phyloP scores from a whole-genome alignment of 225 moss, liverwort and hornwort species.

The Bryum argenteum region DNA sequence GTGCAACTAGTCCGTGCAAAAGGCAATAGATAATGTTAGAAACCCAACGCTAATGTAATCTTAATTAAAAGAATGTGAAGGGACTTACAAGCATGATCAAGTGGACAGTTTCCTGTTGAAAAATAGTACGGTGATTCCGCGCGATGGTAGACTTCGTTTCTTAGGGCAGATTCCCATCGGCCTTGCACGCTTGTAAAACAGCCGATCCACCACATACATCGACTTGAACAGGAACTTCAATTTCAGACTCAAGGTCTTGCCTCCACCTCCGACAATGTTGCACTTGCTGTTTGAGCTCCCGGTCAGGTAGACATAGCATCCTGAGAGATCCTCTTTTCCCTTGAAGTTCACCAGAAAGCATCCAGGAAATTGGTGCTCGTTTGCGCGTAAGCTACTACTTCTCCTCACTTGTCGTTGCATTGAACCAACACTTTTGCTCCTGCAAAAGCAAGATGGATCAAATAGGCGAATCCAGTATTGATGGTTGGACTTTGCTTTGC shows the following conservation, averaged over 20 bases:
- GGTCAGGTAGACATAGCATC: slow-evolving; percentile 56
- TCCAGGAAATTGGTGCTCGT: slow-evolving; percentile 64
- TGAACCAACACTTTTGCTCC: slow-evolving; percentile 67
- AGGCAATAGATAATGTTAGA: not conserved
- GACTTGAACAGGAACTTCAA: slow-evolving; percentile 71
- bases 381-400: slow-evolving; percentile 46
- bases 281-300: slow-evolving; percentile 66
- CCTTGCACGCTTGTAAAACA: slow-evolving; percentile 64
- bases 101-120: slow-evolving; percentile 71
- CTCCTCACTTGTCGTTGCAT: slow-evolving; percentile 54
- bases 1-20: slow-evolving; percentile 67
- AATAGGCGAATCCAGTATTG: not conserved
- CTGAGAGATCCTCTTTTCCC: slow-evolving; percentile 58
- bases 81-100: slow-evolving; percentile 62
- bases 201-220: slow-evolving; percentile 69
- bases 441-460: slow-evolving; percentile 21
- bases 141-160: slow-evolving; percentile 7
- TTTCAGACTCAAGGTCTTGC: slow-evolving; percentile 55
- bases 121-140: slow-evolving; percentile 45
- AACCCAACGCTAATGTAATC: not conserved
- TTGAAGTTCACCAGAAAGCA: slow-evolving; percentile 59
- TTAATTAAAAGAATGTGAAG: not conserved
- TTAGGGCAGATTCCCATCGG: slow-evolving; percentile 64
- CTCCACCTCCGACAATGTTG: slow-evolving; percentile 59
- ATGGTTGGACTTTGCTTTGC: not conserved